phyloP scores from a whole-genome alignment of 345 rosid genomes.

The Reutealis trisperma region DNA sequence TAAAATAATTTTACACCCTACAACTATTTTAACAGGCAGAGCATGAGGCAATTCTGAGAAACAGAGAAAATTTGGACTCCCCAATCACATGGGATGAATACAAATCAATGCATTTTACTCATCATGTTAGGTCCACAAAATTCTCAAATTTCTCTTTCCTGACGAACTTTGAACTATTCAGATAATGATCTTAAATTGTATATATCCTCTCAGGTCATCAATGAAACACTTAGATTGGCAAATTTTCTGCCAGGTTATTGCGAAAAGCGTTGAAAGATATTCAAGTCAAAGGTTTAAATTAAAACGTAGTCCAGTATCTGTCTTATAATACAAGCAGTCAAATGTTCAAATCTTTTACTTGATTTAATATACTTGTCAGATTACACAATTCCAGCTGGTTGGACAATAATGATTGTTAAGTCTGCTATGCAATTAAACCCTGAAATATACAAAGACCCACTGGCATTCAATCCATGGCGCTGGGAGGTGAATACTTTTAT shows the following conservation, averaged over 20 bases:
- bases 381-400: slow-evolving; percentile 47
- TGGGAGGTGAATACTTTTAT: slow-evolving; percentile 32
- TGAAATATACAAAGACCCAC: slow-evolving; percentile 35
- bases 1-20: not conserved
- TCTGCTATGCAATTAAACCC: slow-evolving; percentile 33
- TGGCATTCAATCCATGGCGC: slow-evolving; percentile 51
- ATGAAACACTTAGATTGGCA: slow-evolving; percentile 9
- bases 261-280: slow-evolving; percentile 10
- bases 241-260: slow-evolving; percentile 5
- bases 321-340: not conserved
- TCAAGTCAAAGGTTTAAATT: not conserved
- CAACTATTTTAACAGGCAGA: slow-evolving; percentile 27
- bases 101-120: slow-evolving; percentile 42
- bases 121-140: slow-evolving; percentile 21
- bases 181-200: not conserved
- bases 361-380: slow-evolving; percentile 22
- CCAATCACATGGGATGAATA: slow-evolving; percentile 44
- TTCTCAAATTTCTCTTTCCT: not conserved
- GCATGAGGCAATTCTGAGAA: slow-evolving; percentile 27
- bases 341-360: not conserved
- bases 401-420: slow-evolving; percentile 38
- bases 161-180: not conserved
- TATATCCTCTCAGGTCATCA: not conserved
- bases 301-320: too few species aligned
- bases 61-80: slow-evolving; percentile 19